Evolutionary conservation across 805 yeast species (phyloP).

Genomic region (Priceomyces fermenticarens): DNA sequence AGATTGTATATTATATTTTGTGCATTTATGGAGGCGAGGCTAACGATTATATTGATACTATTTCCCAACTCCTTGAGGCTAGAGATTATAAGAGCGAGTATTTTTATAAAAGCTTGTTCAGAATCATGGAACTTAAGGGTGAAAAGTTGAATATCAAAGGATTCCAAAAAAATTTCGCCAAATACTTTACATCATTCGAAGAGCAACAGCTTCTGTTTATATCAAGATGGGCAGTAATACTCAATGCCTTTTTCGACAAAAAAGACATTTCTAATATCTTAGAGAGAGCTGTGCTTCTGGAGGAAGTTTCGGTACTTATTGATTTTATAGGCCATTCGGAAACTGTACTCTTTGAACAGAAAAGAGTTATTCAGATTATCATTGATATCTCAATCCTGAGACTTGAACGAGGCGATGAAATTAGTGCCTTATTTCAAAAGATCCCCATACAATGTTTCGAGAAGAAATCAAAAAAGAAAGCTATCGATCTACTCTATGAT

Average conservation of each 20-base stretch:
- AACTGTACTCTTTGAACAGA: conserved; percentile 49
- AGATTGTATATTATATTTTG: conserved; percentile 43
- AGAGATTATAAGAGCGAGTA: conserved; percentile 8
- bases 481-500: conserved; percentile 12
- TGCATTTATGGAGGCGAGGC: conserved; percentile 41
- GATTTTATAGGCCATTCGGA: conserved; percentile 18
- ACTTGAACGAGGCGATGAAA: conserved; percentile 5
- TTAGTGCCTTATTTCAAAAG: conserved; percentile 9
- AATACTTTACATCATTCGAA: conserved; percentile 6
- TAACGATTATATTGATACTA: neutral
- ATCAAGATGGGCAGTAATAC: conserved; percentile 54
- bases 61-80: neutral
- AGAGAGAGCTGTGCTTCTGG: conserved; percentile 23
- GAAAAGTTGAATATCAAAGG: conserved; percentile 4
- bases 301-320: conserved; percentile 1
- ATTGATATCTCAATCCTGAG: conserved; percentile 9
- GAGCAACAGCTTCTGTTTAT: conserved; percentile 22
- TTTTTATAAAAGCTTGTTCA: conserved; percentile 41
- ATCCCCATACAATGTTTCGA: conserved; percentile 52
- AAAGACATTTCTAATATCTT: conserved; percentile 23
- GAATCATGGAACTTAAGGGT: conserved; percentile 46
- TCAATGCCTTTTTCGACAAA: conserved; percentile 30
- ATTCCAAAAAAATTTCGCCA: conserved; percentile 11
- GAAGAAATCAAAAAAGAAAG: conserved; percentile 16
- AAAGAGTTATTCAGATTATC: conserved; percentile 31